Evolutionary conservation across 2,329 filamentous ascomycete genomes (phyloP), one percentile per base, ranked within the genome.

Genomic region (Thelonectria olida): DNA sequence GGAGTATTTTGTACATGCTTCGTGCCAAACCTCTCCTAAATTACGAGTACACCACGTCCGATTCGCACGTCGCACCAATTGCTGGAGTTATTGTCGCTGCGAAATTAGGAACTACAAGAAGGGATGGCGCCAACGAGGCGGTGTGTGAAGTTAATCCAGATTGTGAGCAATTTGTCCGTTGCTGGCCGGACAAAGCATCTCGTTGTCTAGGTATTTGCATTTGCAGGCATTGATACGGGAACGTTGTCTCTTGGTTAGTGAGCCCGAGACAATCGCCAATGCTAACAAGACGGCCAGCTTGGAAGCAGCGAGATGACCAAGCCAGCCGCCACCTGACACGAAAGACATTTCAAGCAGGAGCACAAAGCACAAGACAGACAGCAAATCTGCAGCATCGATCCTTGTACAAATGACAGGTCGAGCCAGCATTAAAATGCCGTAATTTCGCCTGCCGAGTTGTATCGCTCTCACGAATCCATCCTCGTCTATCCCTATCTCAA

Each of bases 161-260:
- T 23, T 28, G 23, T 44, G 19, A 28, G 19, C 20, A 27, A 27
- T 36, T 19, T 20, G n/a, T 27, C 25, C 6, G 22, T 53, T 48
- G 48, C 52, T 55, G 28, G 31, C 39, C 49, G 17, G 44, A 45
- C 51, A 54, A 60, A 17, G 20, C 36, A 50, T 60, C n/a, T n/a
- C n/a, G n/a, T n/a, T n/a, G n/a, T n/a, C n/a, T n/a, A n/a, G n/a
- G n/a, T n/a, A n/a, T n/a, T n/a, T n/a, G n/a, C n/a, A n/a, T n/a
- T n/a, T n/a, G n/a, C n/a, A n/a, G n/a, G n/a, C n/a, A n/a, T n/a
- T n/a, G n/a, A n/a, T n/a, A n/a, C n/a, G n/a, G n/a, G n/a, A n/a
- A n/a, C n/a, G n/a, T n/a, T n/a, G n/a, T n/a, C n/a, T n/a, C n/a
- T n/a, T n/a, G n/a, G n/a, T n/a, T n/a, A n/a, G n/a, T n/a, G n/a